Evolutionary conservation across 208 protist genomes (phyloP).

Genomic region (Crithidia brevicula): DNA sequence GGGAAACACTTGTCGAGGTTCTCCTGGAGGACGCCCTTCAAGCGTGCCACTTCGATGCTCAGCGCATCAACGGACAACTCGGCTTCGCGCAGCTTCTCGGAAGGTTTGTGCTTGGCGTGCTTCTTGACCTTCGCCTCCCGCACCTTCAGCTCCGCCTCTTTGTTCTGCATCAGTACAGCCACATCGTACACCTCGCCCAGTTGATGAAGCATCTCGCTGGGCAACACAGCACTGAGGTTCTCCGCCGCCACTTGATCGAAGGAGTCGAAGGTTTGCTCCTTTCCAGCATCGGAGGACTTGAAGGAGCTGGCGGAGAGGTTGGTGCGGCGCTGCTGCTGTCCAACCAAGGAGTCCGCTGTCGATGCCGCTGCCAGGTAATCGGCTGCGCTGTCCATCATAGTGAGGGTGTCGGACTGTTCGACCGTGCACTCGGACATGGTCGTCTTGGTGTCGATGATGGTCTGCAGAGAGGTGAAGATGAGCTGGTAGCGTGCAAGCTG

Average conservation of each 20-base stretch:
- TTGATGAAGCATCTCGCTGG: not conserved
- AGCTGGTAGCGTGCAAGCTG: conserved; percentile 12
- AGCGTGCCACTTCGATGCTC: not conserved
- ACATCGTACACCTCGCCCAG: conserved; percentile 11
- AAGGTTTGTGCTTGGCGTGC: conserved; percentile 9
- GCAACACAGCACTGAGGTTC: conserved; percentile 7
- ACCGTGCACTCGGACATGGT: conserved; percentile 5
- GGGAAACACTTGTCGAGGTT: not conserved
- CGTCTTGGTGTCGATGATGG: conserved; percentile 1
- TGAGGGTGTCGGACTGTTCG: not conserved
- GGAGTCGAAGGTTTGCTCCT: not conserved
- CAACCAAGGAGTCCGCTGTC: not conserved
- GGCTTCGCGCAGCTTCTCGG: conserved; percentile 2
- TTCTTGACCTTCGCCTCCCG: conserved; percentile 16
- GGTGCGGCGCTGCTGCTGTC: not conserved
- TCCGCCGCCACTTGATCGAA: not conserved
- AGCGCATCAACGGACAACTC: not conserved
- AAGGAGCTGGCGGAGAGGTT: not conserved
- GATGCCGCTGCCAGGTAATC: conserved; percentile 1
- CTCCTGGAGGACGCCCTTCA: not conserved
- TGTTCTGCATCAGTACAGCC: not conserved
- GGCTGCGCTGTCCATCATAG: not conserved
- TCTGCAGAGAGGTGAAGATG: conserved; percentile 5
- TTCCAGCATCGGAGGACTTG: not conserved
- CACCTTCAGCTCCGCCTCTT: not conserved